Percentiles rank a stretch among this genome's conserved stretches.
Conservation (phyloP, 1,284 basidiomycete species). For the Austroboletus niveus region DNA sequence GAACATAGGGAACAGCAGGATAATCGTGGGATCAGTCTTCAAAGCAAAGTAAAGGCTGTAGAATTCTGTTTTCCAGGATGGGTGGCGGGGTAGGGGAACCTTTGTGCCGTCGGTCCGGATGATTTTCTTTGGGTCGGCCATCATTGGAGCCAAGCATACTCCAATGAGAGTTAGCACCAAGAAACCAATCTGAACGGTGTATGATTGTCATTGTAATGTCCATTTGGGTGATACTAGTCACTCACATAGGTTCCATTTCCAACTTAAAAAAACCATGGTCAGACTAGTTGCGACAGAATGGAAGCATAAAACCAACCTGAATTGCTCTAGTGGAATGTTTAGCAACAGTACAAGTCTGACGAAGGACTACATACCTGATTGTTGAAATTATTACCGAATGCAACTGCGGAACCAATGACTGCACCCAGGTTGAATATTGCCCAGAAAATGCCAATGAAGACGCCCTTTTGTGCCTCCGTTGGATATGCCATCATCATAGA, state of each 20-base stretch:
- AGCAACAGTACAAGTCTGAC: background rate
- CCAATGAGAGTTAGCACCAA: slow-evolving; percentile 67
- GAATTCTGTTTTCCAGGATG: slow-evolving; percentile 66
- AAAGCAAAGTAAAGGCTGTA: slow-evolving; percentile 52
- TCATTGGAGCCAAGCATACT: slow-evolving; percentile 58
- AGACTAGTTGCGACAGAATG: slow-evolving; percentile 1
- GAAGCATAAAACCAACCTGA: slow-evolving; percentile 19
- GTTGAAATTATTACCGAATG: slow-evolving; percentile 56
- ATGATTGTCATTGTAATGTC: background rate
- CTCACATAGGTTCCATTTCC: slow-evolving; percentile 62
- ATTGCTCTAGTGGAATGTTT: slow-evolving; percentile 14
- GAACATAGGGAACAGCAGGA: slow-evolving; percentile 67
- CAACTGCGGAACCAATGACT: slow-evolving; percentile 66
- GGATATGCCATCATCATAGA: slow-evolving; percentile 83
- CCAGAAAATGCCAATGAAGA: slow-evolving; percentile 78
- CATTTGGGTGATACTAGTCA: slow-evolving; percentile 2
- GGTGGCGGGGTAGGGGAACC: slow-evolving; percentile 55
- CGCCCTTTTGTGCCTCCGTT: slow-evolving; percentile 75
- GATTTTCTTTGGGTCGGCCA: slow-evolving; percentile 69
- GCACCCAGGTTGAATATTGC: slow-evolving; percentile 72
- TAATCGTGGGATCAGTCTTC: slow-evolving; percentile 53
- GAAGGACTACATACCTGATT: slow-evolving; percentile 37
- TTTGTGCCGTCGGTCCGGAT: slow-evolving; percentile 73
- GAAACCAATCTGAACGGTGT: slow-evolving; percentile 59
- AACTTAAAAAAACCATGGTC: slow-evolving; percentile 35